Conservation (phyloP, 192 early-diverging fungal genomes). For the Thamnidium elegans region DNA sequence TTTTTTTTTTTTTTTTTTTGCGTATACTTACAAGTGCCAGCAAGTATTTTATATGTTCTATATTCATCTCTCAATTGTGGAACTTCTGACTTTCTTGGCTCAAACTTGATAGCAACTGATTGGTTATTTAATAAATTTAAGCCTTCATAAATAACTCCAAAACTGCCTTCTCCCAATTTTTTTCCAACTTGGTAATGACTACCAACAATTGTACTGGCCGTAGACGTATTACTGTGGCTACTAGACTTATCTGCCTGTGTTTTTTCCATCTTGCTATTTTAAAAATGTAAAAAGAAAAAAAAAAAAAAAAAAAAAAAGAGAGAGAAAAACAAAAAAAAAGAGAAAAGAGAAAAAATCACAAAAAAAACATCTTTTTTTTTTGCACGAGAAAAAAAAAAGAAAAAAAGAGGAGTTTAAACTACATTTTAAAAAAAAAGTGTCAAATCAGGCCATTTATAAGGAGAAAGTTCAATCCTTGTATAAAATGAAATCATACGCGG, state of each 20-base stretch:
- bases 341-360: too few species aligned
- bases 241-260: background rate
- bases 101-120: conserved; percentile 95
- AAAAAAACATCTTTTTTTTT: background rate
- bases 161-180: conserved; percentile 96
- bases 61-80: conserved; percentile 96
- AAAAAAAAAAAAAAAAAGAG: conserved; percentile 4
- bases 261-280: background rate
- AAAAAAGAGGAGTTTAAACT: too few species aligned
- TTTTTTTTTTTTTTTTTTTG: too few species aligned
- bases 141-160: conserved; percentile 99
- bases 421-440: too few species aligned
- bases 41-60: conserved; percentile 89
- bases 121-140: conserved; percentile 85
- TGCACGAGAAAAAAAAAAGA: too few species aligned
- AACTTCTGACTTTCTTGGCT: conserved; percentile 93
- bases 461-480: too few species aligned
- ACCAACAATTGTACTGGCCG: conserved; percentile 79
- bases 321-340: conserved; percentile 11
- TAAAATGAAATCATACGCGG: too few species aligned
- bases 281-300: background rate
- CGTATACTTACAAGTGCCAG: conserved; percentile 50
- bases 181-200: conserved; percentile 96
- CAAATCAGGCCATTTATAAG: too few species aligned
- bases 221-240: conserved; percentile 4